Evolutionary conservation across 345 rosid species (phyloP), one percentile per base, ranked within the genome.

Genomic region (Citrus reticulata): DNA sequence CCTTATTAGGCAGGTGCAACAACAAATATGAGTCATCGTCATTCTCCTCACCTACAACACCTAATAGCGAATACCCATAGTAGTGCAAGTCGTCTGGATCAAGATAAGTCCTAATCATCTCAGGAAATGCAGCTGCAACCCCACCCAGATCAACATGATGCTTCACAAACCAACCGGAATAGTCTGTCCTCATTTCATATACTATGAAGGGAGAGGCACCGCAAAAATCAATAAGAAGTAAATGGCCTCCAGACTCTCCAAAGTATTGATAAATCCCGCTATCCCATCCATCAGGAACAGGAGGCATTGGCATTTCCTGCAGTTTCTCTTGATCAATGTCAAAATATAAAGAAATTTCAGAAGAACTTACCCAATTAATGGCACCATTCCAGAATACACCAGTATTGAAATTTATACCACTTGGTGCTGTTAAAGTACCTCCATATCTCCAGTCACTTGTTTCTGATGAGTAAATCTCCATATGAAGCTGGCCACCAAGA

Each of bases 151-250:
- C 84, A 37, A 85, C 83, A 9, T 7, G 58, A 42, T 84, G 66
- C 86, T 89, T 89, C 17, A 80, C 17, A 24, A 49, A 81, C 93
- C 90, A 87, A 39, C 64, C 69, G 9, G 79, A 78, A 54, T 72
- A 68, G 74, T 80, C 79, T 19, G 2, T 76, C 75, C 75, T 81
- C 89, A 89, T 80, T 78, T 83, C 86, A 22, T 75, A 77, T 29
- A 89, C 87, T 58, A 68, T 20, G 22, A 89, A 34, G 8, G 72
- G 30, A 14, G 84, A 35, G 22, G 51, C 51, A 32, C 58, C 86
- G 5, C 74, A 16, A 4, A 79, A 60, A 62, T 85, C 84, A 25
- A 77, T 71, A 9, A 71, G 82, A 75, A 84, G 75, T 29, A 89
- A 70, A 69, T 67, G 75, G 8, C 79, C 85, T 20, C 77, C 13